These are phyloP conservation scores for Eimeria brunetti DNA, from an alignment of 169 alveolate species.

Conservation along the genomic window DNA sequence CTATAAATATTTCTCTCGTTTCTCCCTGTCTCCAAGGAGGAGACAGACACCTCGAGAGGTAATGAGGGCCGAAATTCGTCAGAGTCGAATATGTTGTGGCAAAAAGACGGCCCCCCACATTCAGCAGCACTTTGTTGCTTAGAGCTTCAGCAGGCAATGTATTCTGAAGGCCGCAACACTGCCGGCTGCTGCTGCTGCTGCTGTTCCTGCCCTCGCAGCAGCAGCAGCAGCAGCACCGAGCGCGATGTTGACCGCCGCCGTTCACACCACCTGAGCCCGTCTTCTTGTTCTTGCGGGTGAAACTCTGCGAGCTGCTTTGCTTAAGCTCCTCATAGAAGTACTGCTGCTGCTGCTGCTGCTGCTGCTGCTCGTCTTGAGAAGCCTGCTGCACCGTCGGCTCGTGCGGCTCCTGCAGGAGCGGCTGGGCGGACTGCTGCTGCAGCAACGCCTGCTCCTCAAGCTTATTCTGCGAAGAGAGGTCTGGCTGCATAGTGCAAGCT, in stretches of 20 bases:
- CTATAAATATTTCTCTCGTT: conserved; percentile 40
- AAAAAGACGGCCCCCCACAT: conserved; percentile 67
- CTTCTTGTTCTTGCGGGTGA: not conserved
- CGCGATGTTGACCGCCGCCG: not conserved
- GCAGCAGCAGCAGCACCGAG: conserved; percentile 49
- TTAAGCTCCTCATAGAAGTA: conserved; percentile 8
- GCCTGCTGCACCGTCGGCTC: not conserved
- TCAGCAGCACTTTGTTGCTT: conserved; percentile 55
- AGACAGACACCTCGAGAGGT: conserved; percentile 59
- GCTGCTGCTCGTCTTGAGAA: not conserved
- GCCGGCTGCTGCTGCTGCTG: conserved; percentile 10
- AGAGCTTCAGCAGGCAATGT: conserved; percentile 32
- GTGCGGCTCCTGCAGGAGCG: conserved; percentile 8
- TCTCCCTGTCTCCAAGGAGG: conserved; percentile 49
- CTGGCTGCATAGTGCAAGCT: conserved; percentile 19
- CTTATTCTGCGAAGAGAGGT: not conserved
- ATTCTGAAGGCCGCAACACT: not conserved
- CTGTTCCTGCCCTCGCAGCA: conserved; percentile 22
- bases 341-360: conserved; percentile 5
- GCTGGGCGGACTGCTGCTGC: conserved; percentile 54
- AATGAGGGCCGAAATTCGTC: conserved; percentile 28
- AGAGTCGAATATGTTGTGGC: conserved; percentile 62
- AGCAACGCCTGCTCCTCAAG: not conserved
- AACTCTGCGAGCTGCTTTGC: conserved; percentile 30
- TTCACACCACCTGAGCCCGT: not conserved